These are phyloP conservation scores for Ophiobolus disseminans DNA, from an alignment of 2,329 filamentous ascomycete genomes.

Conservation along the genomic window DNA sequence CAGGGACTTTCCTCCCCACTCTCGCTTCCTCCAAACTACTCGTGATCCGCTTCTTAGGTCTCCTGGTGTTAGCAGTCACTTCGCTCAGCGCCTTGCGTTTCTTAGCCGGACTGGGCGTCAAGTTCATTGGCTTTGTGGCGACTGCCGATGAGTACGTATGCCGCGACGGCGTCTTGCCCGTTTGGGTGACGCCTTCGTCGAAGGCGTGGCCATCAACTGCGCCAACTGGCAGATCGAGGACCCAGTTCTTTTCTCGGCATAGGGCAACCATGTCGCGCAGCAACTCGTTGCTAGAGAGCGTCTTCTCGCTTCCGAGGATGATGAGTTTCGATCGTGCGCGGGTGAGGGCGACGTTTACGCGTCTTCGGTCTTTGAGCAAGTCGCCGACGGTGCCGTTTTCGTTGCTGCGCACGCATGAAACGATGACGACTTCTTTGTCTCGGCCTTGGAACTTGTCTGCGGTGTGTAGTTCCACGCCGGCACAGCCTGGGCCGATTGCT, in stretches of 20 bases:
- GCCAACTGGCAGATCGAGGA: constrained; percentile 71
- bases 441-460: constrained; percentile 96
- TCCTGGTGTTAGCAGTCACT: constrained; percentile 26
- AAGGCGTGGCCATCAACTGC: constrained; percentile 74
- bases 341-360: constrained; percentile 96
- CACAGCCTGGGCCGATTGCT: constrained; percentile 16
- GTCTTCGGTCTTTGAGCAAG: constrained; percentile 85
- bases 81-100: constrained; percentile 40
- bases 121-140: constrained; percentile 4
- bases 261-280: constrained; percentile 76
- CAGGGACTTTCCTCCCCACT: constrained; percentile 61
- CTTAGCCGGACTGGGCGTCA: constrained; percentile 41
- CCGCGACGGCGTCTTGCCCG: constrained; percentile 19
- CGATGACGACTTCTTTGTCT: constrained; percentile 90
- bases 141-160: neutral
- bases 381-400: constrained; percentile 85
- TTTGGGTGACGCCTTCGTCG: constrained; percentile 60
- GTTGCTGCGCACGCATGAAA: constrained; percentile 89
- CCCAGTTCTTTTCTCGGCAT: constrained; percentile 81
- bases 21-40: too few species aligned
- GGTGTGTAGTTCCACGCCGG: constrained; percentile 88
- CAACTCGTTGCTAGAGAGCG: constrained; percentile 74
- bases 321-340: constrained; percentile 90
- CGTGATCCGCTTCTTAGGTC: constrained; percentile 28
- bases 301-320: constrained; percentile 81